Base-by-base conservation (phyloP, 371 early-diverging fungal species). In the Globomyces sp. region DNA sequence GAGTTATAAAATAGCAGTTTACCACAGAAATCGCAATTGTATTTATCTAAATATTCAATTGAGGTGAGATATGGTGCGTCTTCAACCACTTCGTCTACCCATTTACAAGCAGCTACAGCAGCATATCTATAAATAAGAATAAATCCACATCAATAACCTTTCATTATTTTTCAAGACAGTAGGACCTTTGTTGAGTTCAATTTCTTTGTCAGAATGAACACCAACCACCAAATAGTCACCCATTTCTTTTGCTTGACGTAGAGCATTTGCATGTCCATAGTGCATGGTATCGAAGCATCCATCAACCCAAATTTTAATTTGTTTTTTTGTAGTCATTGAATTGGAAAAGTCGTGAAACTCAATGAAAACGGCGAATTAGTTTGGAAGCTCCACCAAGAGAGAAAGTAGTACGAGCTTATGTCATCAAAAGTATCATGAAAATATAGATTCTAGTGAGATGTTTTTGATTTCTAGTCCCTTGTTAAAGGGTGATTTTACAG, bases 221-320 rank as follows among this genome's bases (percentile, higher is more conserved):
- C 98, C 99, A 2, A 94, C 96, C 9, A 98, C 90, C n/a, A 98
- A 80, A 67, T 85, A 85, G 71, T 94, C 96, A 60, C 94, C 92
- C 87, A 95, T 92, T 53, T 85, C 88, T 77, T 87, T 93, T 10
- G 96, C 95, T 90, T 96, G 96, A 71, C 95, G 89, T 64, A 98
- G 79, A 52, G 95, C 97, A 74, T 95, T 96, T 62, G 94, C 93
- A 76, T 98, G 99, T 5, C 96, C 96, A 79, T 86, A 91, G 79
- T 95, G 96, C 89, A 93, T 93, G 85, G 95, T 84, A 83, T 96
- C 96, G 77, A 93, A 98, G 74, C 95, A 95, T 41, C 96, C 96
- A 76, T 96, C 96, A 11, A 74, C 68, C 73, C 77, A 81, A 44
- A 81, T 72, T 37, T 52, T 57, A 24, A 71, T 40, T 11, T 42